Base-by-base conservation (phyloP, 148 eudicot genomes). In the Gaultheria prostrata region DNA sequence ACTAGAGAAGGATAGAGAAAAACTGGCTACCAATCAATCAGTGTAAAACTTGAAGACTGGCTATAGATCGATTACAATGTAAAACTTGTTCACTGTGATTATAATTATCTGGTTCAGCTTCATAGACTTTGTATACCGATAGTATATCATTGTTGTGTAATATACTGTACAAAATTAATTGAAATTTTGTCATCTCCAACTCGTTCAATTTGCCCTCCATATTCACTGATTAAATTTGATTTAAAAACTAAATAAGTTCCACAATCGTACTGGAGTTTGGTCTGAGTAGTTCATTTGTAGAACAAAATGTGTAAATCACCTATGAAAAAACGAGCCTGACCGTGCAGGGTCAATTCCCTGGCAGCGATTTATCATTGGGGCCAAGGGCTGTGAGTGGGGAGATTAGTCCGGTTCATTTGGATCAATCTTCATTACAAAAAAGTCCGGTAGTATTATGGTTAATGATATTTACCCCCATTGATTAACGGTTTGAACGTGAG, bases 1-100 rank as follows among this genome's bases (percentile, higher is more conserved):
- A 72, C 26, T 77, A 84, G 21, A 69, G 76, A 48, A 82, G 82
- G 78, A 87, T 28, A 21, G 82, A 73, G 67, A 81, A 71, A 20
- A 87, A 84, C 84, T 69, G 91, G 86, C 20, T 89, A 91, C 80
- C 76, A 85, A 57, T 85, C 87, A 6, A 89, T 91, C 12, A 53
- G 78, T 70, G 81, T 87, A 80, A 86, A 76, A 87, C 69, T 61
- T 24, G 69, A 61, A 24, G 69, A 9, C 14, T 61, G 13, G 69
- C 30, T 61, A 24, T 57, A 9, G 0, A 57, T 20, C 63, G 21
- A 20, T 57, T 24, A 57, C 24, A 57, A 57, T 57, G 24, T 57
- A 35, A 35, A 35, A 35, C 39, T 35, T 35, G 39, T 35, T 57
- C 9, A 24, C 63, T 35, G 1, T 57, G 63, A 57, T 57, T 21